Base-by-base conservation (phyloP, 108 stramenopile genomes). In the Discostella stelligeroides region DNA sequence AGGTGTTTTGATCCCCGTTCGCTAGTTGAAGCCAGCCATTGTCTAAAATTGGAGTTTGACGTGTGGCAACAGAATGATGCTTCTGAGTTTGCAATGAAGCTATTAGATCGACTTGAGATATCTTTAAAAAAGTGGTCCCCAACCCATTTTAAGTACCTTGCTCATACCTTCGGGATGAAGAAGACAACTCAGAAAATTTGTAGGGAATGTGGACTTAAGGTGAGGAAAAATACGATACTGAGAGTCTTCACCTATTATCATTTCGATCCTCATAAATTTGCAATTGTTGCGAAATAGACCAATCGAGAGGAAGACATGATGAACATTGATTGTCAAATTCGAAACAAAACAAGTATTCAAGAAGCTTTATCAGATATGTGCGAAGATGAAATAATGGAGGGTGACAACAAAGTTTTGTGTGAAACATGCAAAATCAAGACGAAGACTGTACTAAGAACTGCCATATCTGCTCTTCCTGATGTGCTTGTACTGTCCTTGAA, bases 11-110 rank as follows among this genome's bases (percentile, higher is more conserved):
- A 98, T 75, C 98, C 98, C 14, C 81, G 87, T 18, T 81, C 88
- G 8, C 83, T 98, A 15, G 96, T 98, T 25, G 97, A 97, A 60
- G 96, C 96, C 0, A 94, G 96, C 69, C 81, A 85, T 24, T 95
- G 95, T 71, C 85, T 98, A 71, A 98, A 97, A 59, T 83, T 98
- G 20, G 94, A 97, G 65, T 98, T 96, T 66, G 94, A 95, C 54
- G 95, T 98, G 43, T 97, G 95, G 94, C 98, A 98, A 72, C 98
- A 98, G 76, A 98, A 98, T 70, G 98, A 98, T 70, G 97, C 98
- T n/a, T 89, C 95, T 15, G 98, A 98, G 66, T 98, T 97, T 72
- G 92, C 92, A 14, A 95, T 93, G 70, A 97, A 98, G 71, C 83
- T 98, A 8, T 83, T 98, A 15, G 98, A 98, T 71, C 78, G 89